phyloP scores from a whole-genome alignment of 2,329 filamentous ascomycete genomes.

The Atkinsonella hypoxylon region DNA sequence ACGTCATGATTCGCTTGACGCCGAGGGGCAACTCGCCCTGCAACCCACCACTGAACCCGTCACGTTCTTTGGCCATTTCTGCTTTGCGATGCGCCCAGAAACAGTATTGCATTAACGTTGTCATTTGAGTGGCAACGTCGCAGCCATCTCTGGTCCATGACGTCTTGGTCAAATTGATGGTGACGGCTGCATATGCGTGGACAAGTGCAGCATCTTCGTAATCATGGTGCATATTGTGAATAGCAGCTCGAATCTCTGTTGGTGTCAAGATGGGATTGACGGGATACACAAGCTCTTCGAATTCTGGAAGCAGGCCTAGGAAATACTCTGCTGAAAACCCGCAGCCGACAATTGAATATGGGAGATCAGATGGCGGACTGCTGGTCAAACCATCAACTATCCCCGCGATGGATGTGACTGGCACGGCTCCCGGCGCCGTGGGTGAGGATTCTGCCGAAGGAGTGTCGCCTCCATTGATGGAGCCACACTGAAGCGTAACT shows the following conservation, averaged over 20 bases:
- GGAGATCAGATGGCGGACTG: constrained; percentile 2
- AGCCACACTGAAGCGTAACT: background rate
- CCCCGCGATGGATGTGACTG: constrained; percentile 15
- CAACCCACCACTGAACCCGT: constrained; percentile 18
- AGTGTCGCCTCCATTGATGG: constrained; percentile 3
- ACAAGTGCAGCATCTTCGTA: constrained; percentile 24
- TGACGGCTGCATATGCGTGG: constrained; percentile 24
- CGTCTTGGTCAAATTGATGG: constrained; percentile 23
- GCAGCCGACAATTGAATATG: constrained; percentile 4
- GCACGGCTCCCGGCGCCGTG: background rate
- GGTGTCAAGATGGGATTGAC: constrained; percentile 23
- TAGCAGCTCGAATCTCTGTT: constrained; percentile 19
- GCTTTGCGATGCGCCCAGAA: constrained; percentile 15
- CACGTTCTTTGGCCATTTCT: constrained; percentile 19
- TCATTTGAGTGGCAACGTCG: constrained; percentile 19
- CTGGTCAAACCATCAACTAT: constrained; percentile 11
- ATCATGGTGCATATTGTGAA: constrained; percentile 20
- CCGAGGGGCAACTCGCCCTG: constrained; percentile 26
- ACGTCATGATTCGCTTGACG: constrained; percentile 34
- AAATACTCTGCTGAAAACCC: constrained; percentile 21
- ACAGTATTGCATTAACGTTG: constrained; percentile 14
- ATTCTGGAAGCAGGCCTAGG: constrained; percentile 20
- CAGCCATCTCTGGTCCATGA: constrained; percentile 15
- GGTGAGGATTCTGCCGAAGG: constrained; percentile 9
- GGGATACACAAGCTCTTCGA: constrained; percentile 24